These are phyloP conservation scores for Phylloporus sp. DNA, from an alignment of 768 basidiomycete genomes.

Conservation along the genomic window DNA sequence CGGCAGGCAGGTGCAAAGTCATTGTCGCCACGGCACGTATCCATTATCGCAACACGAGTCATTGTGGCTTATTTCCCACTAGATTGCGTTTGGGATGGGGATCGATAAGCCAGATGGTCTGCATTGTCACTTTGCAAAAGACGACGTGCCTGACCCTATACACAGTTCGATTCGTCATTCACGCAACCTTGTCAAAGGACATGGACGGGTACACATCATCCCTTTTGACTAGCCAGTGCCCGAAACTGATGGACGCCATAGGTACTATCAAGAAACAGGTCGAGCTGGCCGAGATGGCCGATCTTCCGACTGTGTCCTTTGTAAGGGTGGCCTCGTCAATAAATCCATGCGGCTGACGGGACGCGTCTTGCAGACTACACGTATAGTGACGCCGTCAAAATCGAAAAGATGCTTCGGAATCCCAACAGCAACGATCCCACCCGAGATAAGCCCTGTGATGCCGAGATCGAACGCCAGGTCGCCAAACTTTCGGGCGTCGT, in stretches of 20 bases:
- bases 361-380: constrained; percentile 50
- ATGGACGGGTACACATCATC: constrained; percentile 64
- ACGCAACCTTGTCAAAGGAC: constrained; percentile 74
- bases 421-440: constrained; percentile 37
- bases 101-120: constrained; percentile 81
- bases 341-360: not conserved
- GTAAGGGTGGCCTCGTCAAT: constrained; percentile 46
- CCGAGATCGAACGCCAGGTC: constrained; percentile 64
- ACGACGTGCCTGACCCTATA: constrained; percentile 3
- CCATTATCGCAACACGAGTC: not conserved
- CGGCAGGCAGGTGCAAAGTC: constrained; percentile 61
- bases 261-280: constrained; percentile 95
- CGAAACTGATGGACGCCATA: constrained; percentile 25
- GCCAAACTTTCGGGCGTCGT: constrained; percentile 63
- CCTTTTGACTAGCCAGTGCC: not conserved
- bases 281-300: constrained; percentile 90
- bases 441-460: constrained; percentile 28
- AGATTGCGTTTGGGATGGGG: constrained; percentile 98
- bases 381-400: constrained; percentile 50
- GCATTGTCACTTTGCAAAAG: constrained; percentile 1
- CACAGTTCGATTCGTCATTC: constrained; percentile 88
- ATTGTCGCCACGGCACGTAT: constrained; percentile 85
- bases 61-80: constrained; percentile 3
- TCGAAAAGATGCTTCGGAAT: constrained; percentile 59
- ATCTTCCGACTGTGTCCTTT: constrained; percentile 80